Percentiles rank a stretch among this genome's conserved stretches.
Conservation (phyloP, 2,329 filamentous ascomycete genomes). For the Fusarium euwallaceae region DNA sequence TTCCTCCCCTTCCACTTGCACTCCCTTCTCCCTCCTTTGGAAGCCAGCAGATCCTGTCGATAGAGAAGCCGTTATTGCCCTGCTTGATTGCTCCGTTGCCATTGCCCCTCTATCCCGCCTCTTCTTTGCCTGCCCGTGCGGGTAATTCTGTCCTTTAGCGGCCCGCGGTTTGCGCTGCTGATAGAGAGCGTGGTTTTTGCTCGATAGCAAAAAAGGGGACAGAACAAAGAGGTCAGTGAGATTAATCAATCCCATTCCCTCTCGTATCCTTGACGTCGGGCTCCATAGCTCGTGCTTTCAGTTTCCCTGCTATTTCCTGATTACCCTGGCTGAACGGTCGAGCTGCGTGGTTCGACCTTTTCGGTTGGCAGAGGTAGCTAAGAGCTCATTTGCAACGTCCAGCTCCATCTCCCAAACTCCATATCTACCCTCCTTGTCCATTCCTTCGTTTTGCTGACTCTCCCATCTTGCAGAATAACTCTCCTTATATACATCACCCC, state of each 20-base stretch:
- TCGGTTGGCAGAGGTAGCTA: slow-evolving; percentile 5
- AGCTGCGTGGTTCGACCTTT: slow-evolving; percentile 24
- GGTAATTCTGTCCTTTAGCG: slow-evolving; percentile 10
- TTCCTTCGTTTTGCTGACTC: slow-evolving; percentile 13
- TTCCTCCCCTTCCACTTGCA: slow-evolving; percentile 23
- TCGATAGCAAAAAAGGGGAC: slow-evolving; percentile 38
- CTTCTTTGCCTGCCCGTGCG: slow-evolving; percentile 17
- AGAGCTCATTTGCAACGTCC: slow-evolving; percentile 14
- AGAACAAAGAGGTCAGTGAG: slow-evolving; percentile 22
- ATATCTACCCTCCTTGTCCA: background rate
- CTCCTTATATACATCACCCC: slow-evolving; percentile 25
- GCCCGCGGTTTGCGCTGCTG: slow-evolving; percentile 20
- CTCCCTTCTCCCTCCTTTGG: slow-evolving; percentile 23
- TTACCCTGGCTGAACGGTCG: slow-evolving; percentile 16
- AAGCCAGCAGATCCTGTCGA: slow-evolving; percentile 31
- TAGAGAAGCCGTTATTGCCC: slow-evolving; percentile 28
- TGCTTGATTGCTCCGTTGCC: slow-evolving; percentile 25
- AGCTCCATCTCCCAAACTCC: slow-evolving; percentile 12
- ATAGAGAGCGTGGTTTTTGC: slow-evolving; percentile 31
- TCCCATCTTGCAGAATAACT: slow-evolving; percentile 19
- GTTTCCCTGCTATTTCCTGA: slow-evolving; percentile 18
- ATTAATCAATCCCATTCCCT: slow-evolving; percentile 34
- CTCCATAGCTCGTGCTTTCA: slow-evolving; percentile 12
- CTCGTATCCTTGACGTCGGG: slow-evolving; percentile 24
- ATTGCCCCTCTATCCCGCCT: slow-evolving; percentile 30